Evolutionary conservation across 495 filamentous ascomycete species (phyloP).

Genomic region (Venustampulla echinocandica): DNA sequence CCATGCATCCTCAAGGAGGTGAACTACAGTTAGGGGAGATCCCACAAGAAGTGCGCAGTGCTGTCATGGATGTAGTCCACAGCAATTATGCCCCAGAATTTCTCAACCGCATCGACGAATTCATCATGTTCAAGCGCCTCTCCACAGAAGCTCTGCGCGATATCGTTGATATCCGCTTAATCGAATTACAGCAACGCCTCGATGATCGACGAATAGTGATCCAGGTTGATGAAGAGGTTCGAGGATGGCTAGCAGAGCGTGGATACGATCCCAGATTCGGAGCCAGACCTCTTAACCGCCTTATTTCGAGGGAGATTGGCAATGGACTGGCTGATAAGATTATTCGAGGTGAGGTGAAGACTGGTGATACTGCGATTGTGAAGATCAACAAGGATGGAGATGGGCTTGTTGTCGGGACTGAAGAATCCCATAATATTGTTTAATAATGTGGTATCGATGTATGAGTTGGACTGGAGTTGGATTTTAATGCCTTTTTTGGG

Average conservation of each 20-base stretch:
- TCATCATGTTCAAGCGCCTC: slow-evolving; percentile 88
- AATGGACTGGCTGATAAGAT: slow-evolving; percentile 86
- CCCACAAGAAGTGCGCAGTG: slow-evolving; percentile 55
- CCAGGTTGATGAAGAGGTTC: slow-evolving; percentile 58
- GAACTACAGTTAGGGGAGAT: slow-evolving; percentile 55
- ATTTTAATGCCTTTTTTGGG: slow-evolving; percentile 1
- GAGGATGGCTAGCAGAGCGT: slow-evolving; percentile 75
- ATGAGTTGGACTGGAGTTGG: not conserved
- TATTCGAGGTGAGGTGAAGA: slow-evolving; percentile 73
- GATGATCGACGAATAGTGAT: slow-evolving; percentile 79
- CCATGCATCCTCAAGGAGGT: slow-evolving; percentile 48
- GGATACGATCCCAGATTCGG: slow-evolving; percentile 90
- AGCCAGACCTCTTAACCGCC: slow-evolving; percentile 83
- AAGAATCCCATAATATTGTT: slow-evolving; percentile 6
- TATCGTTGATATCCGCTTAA: slow-evolving; percentile 86
- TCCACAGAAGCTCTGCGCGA: slow-evolving; percentile 71
- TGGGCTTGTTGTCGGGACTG: slow-evolving; percentile 37
- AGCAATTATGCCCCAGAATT: slow-evolving; percentile 75
- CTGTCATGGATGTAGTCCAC: slow-evolving; percentile 85
- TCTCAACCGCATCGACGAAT: slow-evolving; percentile 91
- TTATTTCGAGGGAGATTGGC: slow-evolving; percentile 81
- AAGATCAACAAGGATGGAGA: slow-evolving; percentile 48
- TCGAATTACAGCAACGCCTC: slow-evolving; percentile 74
- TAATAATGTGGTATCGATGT: not conserved
- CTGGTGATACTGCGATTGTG: slow-evolving; percentile 63